Conservation (phyloP, 2,329 filamentous ascomycete species). For the Fusarium annulatum region DNA sequence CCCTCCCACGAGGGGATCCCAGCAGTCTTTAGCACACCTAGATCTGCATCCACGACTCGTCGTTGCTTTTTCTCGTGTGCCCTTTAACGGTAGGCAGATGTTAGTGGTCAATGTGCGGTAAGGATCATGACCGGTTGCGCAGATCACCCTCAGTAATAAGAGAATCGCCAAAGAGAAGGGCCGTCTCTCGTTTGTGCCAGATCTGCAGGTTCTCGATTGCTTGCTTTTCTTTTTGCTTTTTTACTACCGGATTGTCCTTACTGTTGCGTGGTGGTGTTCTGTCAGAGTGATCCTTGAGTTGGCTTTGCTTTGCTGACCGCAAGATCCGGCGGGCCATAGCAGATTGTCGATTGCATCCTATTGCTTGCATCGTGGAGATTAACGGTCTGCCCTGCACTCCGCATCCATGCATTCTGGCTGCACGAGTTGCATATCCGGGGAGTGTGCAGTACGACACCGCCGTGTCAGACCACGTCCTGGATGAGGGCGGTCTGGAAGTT, state of each 20-base stretch:
- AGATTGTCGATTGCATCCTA: slow-evolving; percentile 19
- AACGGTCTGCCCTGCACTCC: slow-evolving; percentile 22
- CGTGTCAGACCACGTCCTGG: slow-evolving; percentile 13
- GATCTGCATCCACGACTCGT: slow-evolving; percentile 19
- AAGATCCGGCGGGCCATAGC: slow-evolving; percentile 20
- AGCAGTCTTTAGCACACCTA: slow-evolving; percentile 18
- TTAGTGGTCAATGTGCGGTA: slow-evolving; percentile 11
- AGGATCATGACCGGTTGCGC: slow-evolving; percentile 16
- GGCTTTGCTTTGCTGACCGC: slow-evolving; percentile 17
- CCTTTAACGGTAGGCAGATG: slow-evolving; percentile 5
- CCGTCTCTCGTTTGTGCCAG: slow-evolving; percentile 4
- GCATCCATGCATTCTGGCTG: slow-evolving; percentile 23
- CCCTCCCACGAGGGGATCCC: slow-evolving; percentile 4
- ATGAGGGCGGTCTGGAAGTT: slow-evolving; percentile 33
- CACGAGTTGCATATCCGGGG: slow-evolving; percentile 16
- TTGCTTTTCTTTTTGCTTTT: slow-evolving; percentile 24
- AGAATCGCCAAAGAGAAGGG: slow-evolving; percentile 27
- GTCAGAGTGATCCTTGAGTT: neutral
- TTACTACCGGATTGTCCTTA: neutral
- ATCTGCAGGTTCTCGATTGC: slow-evolving; percentile 19
- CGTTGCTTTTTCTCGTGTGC: slow-evolving; percentile 17
- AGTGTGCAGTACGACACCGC: slow-evolving; percentile 20
- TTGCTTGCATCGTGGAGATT: slow-evolving; percentile 31
- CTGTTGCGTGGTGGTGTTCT: neutral
- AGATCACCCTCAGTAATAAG: slow-evolving; percentile 22